Evolutionary conservation across 1,139 yeast species (phyloP).

Genomic region (Yamadazyma trypodendri): DNA sequence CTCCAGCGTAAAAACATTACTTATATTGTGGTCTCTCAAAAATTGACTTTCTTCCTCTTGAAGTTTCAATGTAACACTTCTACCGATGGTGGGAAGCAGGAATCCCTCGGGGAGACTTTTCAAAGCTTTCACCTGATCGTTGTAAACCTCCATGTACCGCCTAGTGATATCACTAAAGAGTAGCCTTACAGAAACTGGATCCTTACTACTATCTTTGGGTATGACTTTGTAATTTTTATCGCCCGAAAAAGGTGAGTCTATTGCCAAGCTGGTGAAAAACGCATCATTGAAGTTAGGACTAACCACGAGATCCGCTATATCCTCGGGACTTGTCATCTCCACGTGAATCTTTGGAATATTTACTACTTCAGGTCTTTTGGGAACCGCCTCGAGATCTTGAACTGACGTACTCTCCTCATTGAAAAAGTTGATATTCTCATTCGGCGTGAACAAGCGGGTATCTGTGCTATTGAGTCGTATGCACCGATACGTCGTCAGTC

Average conservation of each 20-base stretch:
- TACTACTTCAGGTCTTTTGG: conserved; percentile 24
- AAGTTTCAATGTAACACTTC: conserved; percentile 2
- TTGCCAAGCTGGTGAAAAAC: conserved; percentile 29
- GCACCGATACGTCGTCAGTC: background rate
- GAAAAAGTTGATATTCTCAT: background rate
- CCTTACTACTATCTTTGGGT: conserved; percentile 17
- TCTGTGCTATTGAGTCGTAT: conserved; percentile 2
- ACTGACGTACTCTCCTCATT: conserved; percentile 22
- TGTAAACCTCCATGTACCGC: conserved; percentile 32
- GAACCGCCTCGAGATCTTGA: conserved; percentile 28
- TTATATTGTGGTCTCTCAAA: background rate
- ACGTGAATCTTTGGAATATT: conserved; percentile 22
- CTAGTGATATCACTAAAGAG: conserved; percentile 29
- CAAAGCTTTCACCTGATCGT: conserved; percentile 20
- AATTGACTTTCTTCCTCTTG: conserved; percentile 5
- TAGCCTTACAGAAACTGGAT: conserved; percentile 19
- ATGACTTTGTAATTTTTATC: conserved; percentile 22
- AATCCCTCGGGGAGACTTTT: conserved; percentile 5
- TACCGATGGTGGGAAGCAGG: conserved; percentile 11
- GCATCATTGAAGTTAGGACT: conserved; percentile 29
- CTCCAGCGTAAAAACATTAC: conserved; percentile 4
- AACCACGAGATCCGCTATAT: conserved; percentile 33
- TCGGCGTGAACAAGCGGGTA: conserved; percentile 1
- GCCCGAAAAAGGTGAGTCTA: conserved; percentile 30
- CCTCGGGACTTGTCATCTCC: conserved; percentile 36